Conservation (phyloP, 345 rosid species). For the Streptanthus diversifolius region DNA sequence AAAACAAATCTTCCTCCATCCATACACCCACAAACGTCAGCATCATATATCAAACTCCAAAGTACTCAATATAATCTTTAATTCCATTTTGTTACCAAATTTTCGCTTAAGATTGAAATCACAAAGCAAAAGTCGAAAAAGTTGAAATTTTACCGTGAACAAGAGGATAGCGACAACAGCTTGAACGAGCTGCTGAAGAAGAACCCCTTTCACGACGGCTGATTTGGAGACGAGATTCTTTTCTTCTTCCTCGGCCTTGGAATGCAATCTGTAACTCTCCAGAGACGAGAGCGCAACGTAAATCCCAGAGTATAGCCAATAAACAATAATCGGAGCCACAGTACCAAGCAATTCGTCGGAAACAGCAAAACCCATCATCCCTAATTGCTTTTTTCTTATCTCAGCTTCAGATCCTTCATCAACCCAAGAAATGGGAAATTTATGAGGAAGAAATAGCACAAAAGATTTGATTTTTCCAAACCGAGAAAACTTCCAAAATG, state of each 20-base stretch:
- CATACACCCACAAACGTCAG: background rate
- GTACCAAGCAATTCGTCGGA: conserved; percentile 81
- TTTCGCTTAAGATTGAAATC: background rate
- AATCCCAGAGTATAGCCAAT: conserved; percentile 82
- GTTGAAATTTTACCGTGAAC: conserved; percentile 47
- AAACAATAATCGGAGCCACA: conserved; percentile 65
- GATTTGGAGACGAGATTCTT: conserved; percentile 75
- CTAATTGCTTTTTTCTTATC: background rate
- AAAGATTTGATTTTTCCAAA: background rate
- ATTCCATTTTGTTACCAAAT: background rate
- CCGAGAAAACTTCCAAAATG: background rate
- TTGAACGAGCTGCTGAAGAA: conserved; percentile 74
- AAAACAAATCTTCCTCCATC: conserved; percentile 2
- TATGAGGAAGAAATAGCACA: background rate
- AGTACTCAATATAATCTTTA: too few species aligned
- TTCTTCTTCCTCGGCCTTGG: conserved; percentile 68
- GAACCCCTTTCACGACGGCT: conserved; percentile 75
- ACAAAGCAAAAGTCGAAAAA: background rate
- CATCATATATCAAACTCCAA: background rate
- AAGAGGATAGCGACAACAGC: conserved; percentile 73
- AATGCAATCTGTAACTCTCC: conserved; percentile 72
- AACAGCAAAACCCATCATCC: conserved; percentile 51
- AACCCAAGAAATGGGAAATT: background rate
- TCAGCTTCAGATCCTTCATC: conserved; percentile 26
- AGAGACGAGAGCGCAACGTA: conserved; percentile 50